These are phyloP conservation scores for Pouteria campechiana DNA, from an alignment of 179 eudicot species.

Conservation along the genomic window DNA sequence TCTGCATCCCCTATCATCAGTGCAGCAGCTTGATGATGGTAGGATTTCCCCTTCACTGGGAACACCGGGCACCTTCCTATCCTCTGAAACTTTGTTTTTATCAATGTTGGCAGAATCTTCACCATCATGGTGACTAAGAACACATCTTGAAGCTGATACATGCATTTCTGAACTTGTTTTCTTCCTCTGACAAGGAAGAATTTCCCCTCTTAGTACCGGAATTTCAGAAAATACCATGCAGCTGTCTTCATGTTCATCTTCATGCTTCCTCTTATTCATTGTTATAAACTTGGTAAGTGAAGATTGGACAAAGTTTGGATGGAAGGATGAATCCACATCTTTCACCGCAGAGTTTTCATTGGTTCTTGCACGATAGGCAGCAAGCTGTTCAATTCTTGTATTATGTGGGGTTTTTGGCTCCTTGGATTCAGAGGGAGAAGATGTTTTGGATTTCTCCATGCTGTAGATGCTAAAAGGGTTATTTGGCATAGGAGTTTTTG, in stretches of 20 bases:
- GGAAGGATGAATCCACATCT: slow-evolving; percentile 10
- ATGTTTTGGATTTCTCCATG: slow-evolving; percentile 4
- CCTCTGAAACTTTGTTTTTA: slow-evolving; percentile 20
- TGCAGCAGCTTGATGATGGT: slow-evolving; percentile 12
- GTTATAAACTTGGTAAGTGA: slow-evolving; percentile 52
- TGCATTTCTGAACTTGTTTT: slow-evolving; percentile 10
- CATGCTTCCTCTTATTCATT: slow-evolving; percentile 63
- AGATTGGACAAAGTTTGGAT: slow-evolving; percentile 35
- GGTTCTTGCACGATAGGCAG: slow-evolving; percentile 4
- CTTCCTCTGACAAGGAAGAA: slow-evolving; percentile 19
- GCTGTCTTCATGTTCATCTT: slow-evolving; percentile 46
- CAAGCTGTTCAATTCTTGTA: slow-evolving; percentile 6
- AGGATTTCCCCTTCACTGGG: slow-evolving; percentile 8
- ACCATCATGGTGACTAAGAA: slow-evolving; percentile 9
- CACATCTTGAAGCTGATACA: slow-evolving; percentile 12
- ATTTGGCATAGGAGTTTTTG: no score
- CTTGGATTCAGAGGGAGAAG: no score
- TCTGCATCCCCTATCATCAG: slow-evolving; percentile 6
- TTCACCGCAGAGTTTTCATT: slow-evolving; percentile 10
- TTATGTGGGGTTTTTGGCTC: no score
- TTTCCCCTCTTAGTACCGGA: slow-evolving; percentile 63
- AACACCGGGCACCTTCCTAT: slow-evolving; percentile 11
- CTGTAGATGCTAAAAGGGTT: slow-evolving; percentile 14
- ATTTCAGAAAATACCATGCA: slow-evolving; percentile 56
- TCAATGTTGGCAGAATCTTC: slow-evolving; percentile 23